These are phyloP conservation scores for Aspergillus incahuasiensis DNA, from an alignment of 495 filamentous ascomycete genomes.

Conservation along the genomic window DNA sequence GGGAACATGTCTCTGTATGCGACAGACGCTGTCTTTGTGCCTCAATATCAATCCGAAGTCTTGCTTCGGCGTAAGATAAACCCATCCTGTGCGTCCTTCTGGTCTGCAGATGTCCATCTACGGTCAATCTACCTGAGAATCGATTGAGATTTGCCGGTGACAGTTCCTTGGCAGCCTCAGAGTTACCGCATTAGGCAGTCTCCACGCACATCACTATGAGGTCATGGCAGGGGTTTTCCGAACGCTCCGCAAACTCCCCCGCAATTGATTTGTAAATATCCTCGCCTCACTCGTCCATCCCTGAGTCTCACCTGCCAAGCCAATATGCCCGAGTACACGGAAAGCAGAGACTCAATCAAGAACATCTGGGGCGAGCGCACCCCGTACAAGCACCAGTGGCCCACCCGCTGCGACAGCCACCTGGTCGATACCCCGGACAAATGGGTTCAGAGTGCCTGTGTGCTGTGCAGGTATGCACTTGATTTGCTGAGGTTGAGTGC, in stretches of 20 bases:
- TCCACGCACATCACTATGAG: background rate
- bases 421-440: slow-evolving; percentile 5
- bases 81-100: too few relatives aligned
- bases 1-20: slow-evolving; percentile 6
- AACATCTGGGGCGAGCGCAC: slow-evolving; percentile 8
- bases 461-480: slow-evolving; percentile 4
- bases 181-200: background rate
- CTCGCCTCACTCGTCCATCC: background rate
- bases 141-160: background rate
- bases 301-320: background rate
- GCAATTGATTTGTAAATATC: background rate
- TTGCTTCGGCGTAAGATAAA: background rate
- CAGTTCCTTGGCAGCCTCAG: background rate
- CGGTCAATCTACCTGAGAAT: background rate
- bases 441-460: slow-evolving; percentile 10
- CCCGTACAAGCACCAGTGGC: slow-evolving; percentile 9
- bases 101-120: background rate
- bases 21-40: background rate
- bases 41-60: background rate
- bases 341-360: slow-evolving; percentile 6
- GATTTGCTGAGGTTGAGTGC: too few relatives aligned
- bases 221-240: background rate
- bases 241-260: background rate
- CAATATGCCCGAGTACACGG: slow-evolving; percentile 1
- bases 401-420: slow-evolving; percentile 3